These are phyloP conservation scores for Suhomyces bokatorum DNA, from an alignment of 1,139 yeast species.

Conservation along the genomic window DNA sequence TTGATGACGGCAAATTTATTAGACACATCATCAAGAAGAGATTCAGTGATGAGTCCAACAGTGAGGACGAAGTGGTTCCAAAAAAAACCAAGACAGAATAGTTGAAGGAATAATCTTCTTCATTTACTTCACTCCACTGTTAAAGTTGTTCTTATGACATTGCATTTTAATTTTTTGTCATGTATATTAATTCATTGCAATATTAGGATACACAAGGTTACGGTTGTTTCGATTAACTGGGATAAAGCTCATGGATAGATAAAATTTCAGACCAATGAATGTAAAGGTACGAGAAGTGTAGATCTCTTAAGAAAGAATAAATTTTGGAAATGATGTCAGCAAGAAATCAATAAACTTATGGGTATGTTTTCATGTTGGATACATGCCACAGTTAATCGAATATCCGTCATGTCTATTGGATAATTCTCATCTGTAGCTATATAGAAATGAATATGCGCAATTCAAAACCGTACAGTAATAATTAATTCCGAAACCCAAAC, in stretches of 20 bases:
- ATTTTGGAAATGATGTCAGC: no score
- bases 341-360: no score
- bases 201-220: slow-evolving; percentile 2
- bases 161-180: slow-evolving; percentile 4
- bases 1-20: slow-evolving; percentile 59
- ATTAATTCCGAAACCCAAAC: no score
- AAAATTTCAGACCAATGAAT: background rate
- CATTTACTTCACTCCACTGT: background rate
- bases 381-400: no score
- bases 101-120: background rate
- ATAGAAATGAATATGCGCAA: no score
- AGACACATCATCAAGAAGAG: slow-evolving; percentile 59
- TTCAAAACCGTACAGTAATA: no score
- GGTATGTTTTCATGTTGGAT: no score
- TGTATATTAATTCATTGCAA: slow-evolving; percentile 6
- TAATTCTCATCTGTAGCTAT: no score
- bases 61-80: slow-evolving; percentile 10
- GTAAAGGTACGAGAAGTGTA: background rate
- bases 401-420: no score
- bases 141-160: slow-evolving; percentile 3
- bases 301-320: no score
- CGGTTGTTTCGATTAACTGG: slow-evolving; percentile 1
- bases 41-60: slow-evolving; percentile 23
- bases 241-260: slow-evolving; percentile 1
- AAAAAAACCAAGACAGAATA: slow-evolving; percentile 10